Percentiles rank a stretch among this genome's conserved stretches.
phyloP scores from a whole-genome alignment of 768 basidiomycete genomes.

The Chlorophyllum brunneum region DNA sequence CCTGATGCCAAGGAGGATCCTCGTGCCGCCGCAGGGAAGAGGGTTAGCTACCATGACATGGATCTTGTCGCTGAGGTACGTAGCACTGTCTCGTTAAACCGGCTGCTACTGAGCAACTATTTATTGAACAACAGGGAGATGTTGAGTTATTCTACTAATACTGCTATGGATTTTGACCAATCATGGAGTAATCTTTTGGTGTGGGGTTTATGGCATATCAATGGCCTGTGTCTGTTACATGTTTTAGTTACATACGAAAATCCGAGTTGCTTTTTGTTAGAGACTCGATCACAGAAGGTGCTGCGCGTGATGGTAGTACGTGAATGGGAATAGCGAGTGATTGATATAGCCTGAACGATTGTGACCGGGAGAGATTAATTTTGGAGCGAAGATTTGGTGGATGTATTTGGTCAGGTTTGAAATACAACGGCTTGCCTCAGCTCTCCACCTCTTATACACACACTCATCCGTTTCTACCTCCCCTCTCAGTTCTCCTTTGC shows the following conservation, averaged over 20 bases:
- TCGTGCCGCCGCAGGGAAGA: slow-evolving; percentile 80
- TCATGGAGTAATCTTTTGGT: slow-evolving; percentile 27
- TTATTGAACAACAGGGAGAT: slow-evolving; percentile 42
- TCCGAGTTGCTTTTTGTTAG: background rate
- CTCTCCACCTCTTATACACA: slow-evolving; percentile 4
- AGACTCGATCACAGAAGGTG: slow-evolving; percentile 8
- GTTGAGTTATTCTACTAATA: slow-evolving; percentile 53
- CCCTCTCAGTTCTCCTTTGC: background rate
- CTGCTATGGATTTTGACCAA: slow-evolving; percentile 6
- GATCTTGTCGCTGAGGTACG: slow-evolving; percentile 82
- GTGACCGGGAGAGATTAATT: background rate
- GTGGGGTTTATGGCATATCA: slow-evolving; percentile 25
- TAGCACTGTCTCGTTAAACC: slow-evolving; percentile 18
- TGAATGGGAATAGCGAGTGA: slow-evolving; percentile 10
- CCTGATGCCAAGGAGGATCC: slow-evolving; percentile 92
- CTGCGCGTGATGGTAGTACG: slow-evolving; percentile 9
- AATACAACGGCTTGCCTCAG: slow-evolving; percentile 16
- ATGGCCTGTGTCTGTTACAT: slow-evolving; percentile 6
- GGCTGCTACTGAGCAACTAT: slow-evolving; percentile 11
- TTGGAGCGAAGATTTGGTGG: slow-evolving; percentile 8
- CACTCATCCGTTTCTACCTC: slow-evolving; percentile 7
- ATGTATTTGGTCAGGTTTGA: slow-evolving; percentile 34
- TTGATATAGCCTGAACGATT: slow-evolving; percentile 7
- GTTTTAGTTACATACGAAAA: slow-evolving; percentile 12
- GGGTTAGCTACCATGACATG: slow-evolving; percentile 95